Conservation (phyloP, 352 stramenopile species). For the Phytopythium cucurbitacearum region DNA sequence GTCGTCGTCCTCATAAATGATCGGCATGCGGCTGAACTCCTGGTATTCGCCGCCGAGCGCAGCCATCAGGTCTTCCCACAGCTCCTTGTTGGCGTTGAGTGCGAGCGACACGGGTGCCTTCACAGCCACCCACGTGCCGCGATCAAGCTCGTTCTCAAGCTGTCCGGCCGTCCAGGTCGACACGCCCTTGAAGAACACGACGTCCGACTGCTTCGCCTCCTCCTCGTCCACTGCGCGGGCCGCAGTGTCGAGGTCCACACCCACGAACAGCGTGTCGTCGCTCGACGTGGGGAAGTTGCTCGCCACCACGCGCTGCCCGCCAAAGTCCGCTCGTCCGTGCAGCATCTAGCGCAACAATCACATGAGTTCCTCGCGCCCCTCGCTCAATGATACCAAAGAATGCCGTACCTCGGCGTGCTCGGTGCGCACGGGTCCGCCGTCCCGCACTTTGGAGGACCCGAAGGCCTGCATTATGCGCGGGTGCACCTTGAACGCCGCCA, state of each 20-base stretch:
- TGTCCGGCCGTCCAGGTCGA: constrained; percentile 68
- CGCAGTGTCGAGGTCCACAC: constrained; percentile 60
- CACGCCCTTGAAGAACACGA: constrained; percentile 77
- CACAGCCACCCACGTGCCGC: constrained; percentile 71
- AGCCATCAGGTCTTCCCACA: constrained; percentile 71
- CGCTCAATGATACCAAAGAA: background rate
- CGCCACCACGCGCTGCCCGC: constrained; percentile 40
- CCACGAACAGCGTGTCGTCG: constrained; percentile 55
- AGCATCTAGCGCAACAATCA: constrained; percentile 32
- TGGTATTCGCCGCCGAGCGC: constrained; percentile 65
- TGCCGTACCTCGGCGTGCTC: constrained; percentile 49
- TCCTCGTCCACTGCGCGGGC: constrained; percentile 53
- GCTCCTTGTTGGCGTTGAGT: constrained; percentile 51
- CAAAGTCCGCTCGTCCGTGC: constrained; percentile 53
- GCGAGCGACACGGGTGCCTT: constrained; percentile 67
- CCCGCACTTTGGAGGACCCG: constrained; percentile 49
- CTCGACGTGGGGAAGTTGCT: constrained; percentile 38
- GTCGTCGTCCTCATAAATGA: constrained; percentile 32
- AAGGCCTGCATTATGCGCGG: constrained; percentile 54
- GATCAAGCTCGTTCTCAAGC: constrained; percentile 63
- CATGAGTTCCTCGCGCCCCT: background rate
- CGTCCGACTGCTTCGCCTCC: constrained; percentile 43
- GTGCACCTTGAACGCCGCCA: constrained; percentile 57
- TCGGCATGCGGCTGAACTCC: constrained; percentile 63
- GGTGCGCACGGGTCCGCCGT: constrained; percentile 59